Conservation (phyloP, 495 filamentous ascomycete genomes). For the Aspergillus carlsbadensis region DNA sequence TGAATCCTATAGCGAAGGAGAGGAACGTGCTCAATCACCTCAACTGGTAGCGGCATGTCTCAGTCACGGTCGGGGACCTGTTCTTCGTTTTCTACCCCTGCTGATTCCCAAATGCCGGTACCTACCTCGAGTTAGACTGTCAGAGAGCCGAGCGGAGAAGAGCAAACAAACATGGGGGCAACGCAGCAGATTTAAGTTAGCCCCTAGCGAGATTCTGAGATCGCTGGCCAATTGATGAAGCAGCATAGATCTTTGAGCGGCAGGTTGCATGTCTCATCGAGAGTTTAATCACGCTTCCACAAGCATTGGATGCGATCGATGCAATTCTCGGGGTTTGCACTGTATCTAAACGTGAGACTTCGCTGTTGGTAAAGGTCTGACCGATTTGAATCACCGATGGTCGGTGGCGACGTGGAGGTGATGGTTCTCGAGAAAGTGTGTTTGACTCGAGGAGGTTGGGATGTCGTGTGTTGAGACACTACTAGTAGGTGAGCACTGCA, state of each 20-base stretch:
- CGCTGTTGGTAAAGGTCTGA: neutral
- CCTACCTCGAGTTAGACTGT: neutral
- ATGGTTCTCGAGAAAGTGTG: no score
- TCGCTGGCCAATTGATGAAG: neutral
- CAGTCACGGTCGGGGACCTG: neutral
- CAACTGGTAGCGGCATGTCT: neutral
- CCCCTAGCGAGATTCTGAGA: neutral
- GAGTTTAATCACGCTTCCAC: neutral
- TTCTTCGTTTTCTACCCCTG: neutral
- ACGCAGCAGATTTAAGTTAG: neutral
- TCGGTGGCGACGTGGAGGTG: no score
- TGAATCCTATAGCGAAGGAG: neutral
- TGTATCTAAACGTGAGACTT: neutral
- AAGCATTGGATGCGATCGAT: neutral
- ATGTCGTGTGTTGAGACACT: no score
- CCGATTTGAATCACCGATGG: no score
- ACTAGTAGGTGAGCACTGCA: no score
- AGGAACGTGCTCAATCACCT: neutral
- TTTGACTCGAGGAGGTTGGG: no score
- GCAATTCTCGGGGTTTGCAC: no score
- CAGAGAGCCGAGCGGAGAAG: neutral
- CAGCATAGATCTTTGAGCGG: neutral
- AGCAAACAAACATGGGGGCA: neutral
- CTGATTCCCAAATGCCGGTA: neutral
- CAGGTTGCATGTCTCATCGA: neutral